phyloP scores from a whole-genome alignment of 768 basidiomycete genomes.

The Mycena metata region DNA sequence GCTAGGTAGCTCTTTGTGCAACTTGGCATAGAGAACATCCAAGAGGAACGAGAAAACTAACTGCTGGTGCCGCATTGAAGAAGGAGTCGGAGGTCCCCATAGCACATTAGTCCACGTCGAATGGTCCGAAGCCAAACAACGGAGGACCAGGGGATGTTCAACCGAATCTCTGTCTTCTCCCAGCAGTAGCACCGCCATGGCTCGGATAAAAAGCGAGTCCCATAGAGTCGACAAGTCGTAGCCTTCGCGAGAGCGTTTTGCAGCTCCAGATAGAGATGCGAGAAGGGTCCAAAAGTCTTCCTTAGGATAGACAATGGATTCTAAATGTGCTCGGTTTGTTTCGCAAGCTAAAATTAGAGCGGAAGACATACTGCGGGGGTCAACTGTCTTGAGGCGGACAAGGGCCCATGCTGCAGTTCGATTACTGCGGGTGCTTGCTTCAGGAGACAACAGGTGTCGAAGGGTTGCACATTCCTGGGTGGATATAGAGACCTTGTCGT shows the following conservation, averaged over 20 bases:
- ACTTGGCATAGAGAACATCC: conserved; percentile 20
- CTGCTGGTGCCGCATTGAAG: not conserved
- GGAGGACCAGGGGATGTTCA: conserved; percentile 8
- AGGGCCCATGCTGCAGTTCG: conserved; percentile 11
- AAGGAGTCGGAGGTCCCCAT: not conserved
- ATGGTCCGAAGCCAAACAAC: not conserved
- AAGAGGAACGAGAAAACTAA: conserved; percentile 12
- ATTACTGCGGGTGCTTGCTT: conserved; percentile 26
- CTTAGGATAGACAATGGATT: conserved; percentile 1
- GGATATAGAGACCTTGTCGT: not conserved
- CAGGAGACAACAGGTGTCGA: conserved; percentile 20
- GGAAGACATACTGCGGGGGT: conserved; percentile 18
- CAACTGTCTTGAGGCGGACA: no score
- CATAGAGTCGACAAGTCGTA: conserved; percentile 3
- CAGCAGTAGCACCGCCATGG: not conserved
- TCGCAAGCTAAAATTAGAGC: not conserved
- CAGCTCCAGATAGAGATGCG: not conserved
- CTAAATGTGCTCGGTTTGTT: no score
- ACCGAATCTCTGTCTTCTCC: conserved; percentile 10
- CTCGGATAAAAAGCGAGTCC: conserved; percentile 22
- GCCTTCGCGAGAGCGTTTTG: conserved; percentile 6
- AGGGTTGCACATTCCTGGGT: conserved; percentile 4
- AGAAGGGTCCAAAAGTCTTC: conserved; percentile 1
- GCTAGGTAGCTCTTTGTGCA: conserved; percentile 11
- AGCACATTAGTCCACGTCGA: not conserved